phyloP scores from a whole-genome alignment of 2,329 filamentous ascomycete genomes.

The Calonectria pteridis region DNA sequence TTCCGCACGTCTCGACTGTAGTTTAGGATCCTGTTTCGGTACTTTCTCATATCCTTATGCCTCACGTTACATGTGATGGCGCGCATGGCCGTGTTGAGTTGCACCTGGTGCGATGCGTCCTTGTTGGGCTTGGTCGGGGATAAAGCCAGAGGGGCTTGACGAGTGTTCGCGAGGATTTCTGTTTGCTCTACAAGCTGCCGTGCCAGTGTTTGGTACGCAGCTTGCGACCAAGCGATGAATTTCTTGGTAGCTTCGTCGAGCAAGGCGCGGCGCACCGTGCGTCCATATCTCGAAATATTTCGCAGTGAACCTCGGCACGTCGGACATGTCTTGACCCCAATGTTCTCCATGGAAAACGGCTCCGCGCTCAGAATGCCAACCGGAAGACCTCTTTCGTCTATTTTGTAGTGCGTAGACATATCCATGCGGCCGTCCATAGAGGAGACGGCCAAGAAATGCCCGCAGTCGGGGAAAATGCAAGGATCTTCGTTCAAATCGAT shows the following conservation, averaged over 20 bases:
- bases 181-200: neutral
- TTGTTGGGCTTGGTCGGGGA: neutral
- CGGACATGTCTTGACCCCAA: neutral
- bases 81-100: neutral
- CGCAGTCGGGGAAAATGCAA: slow-evolving; percentile 70
- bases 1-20: neutral
- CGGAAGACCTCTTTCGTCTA: neutral
- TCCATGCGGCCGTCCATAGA: slow-evolving; percentile 3
- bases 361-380: neutral
- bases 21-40: neutral
- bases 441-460: neutral
- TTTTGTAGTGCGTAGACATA: neutral
- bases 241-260: neutral
- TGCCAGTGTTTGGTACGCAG: neutral
- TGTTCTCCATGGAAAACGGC: neutral
- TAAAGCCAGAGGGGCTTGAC: neutral
- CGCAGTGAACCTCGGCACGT: neutral
- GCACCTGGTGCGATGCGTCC: neutral
- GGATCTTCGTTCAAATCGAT: slow-evolving; percentile 70
- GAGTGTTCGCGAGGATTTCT: neutral
- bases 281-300: slow-evolving; percentile 1
- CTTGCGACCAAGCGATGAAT: neutral
- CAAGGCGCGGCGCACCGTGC: neutral
- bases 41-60: neutral
- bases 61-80: neutral